Evolutionary conservation across 768 basidiomycete genomes (phyloP), one percentile per base, ranked within the genome.

Genomic region (Lactarius hengduanensis): DNA sequence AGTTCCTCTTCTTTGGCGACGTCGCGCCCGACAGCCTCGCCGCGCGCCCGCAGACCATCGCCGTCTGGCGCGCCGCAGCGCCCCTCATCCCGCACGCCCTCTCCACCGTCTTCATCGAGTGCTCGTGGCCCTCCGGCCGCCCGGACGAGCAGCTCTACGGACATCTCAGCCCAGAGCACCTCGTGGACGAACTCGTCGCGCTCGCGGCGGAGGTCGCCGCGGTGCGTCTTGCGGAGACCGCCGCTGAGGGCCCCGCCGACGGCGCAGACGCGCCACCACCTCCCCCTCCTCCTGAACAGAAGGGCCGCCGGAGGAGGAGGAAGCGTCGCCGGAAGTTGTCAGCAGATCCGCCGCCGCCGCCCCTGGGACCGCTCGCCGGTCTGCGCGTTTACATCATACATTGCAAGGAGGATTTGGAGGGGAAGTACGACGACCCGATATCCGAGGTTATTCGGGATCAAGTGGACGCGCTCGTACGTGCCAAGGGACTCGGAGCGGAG

Each of bases 1-100:
- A 96, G 75, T 88, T 98, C 70, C 80, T 98, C 43, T 98, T 98
- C 77, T 96, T 97, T 71, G 96, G 96, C 0, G 95, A 96, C 76
- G 89, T 97, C 66, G 93, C 96, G 72, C 92, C 93, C 10, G 93
- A 96, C 77, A 83, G 84, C 59, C 71, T 95, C 57, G 82, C 90
- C 7, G n/a, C 72, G 18, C 75, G 78, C 16, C 88, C 89, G 5
- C 81, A 79, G 59, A 96, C 88, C 45, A 79, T 80, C 32, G 76
- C 80, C 50, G 87, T 98, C 57, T 98, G 96, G 96, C 83, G 82
- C 47, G 83, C 80, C 32, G 94, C 94, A 0, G 95, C 95, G 5
- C 80, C 84, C 55, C 87, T 87, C 75, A 86, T 97, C 71, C 86
- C 86, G 0, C 80, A 85, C 28, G 79, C 77, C 4, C 83, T 98